Percentiles rank a stretch among this genome's conserved stretches.
phyloP scores from a whole-genome alignment of 192 early-diverging fungal species.

The Radiomyces spectabilis region DNA sequence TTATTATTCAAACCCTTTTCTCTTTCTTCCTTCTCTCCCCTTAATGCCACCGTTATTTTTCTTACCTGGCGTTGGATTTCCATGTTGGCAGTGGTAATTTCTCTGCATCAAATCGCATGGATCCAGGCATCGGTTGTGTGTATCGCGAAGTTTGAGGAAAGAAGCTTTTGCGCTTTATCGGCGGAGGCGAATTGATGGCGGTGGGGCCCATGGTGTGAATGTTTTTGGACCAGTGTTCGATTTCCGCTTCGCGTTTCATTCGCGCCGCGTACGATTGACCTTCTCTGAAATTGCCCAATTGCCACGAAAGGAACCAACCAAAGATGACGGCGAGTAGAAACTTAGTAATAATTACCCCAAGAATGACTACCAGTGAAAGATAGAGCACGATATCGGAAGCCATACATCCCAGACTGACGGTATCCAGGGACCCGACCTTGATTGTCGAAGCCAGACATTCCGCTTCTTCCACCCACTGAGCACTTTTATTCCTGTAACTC shows the following conservation, averaged over 20 bases:
- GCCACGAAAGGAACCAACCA: conserved; percentile 72
- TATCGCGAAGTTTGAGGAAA: conserved; percentile 19
- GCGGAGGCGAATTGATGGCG: not conserved
- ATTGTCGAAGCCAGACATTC: conserved; percentile 67
- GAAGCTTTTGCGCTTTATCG: conserved; percentile 14
- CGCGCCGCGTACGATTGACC: conserved; percentile 52
- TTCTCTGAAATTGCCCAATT: conserved; percentile 65
- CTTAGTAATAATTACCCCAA: conserved; percentile 57
- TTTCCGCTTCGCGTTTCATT: conserved; percentile 53
- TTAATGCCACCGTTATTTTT: too few species aligned
- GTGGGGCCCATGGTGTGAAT: conserved; percentile 15
- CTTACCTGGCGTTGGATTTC: conserved; percentile 9
- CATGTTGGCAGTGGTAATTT: not conserved
- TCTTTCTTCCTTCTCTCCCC: not conserved
- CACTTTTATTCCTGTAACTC: conserved; percentile 26
- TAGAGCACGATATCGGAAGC: conserved; percentile 69
- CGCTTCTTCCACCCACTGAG: conserved; percentile 34
- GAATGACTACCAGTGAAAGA: conserved; percentile 62
- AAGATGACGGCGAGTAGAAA: conserved; percentile 75
- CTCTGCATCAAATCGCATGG: conserved; percentile 5
- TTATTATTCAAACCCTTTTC: not conserved
- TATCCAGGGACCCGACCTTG: conserved; percentile 69
- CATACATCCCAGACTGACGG: conserved; percentile 72
- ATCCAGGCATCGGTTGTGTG: conserved; percentile 1
- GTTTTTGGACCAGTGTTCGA: conserved; percentile 63